A percentile compares a stretch with the other conserved stretches of the same genome.
Conservation (phyloP, 208 protist species). For the Blechomonas ayalai region DNA sequence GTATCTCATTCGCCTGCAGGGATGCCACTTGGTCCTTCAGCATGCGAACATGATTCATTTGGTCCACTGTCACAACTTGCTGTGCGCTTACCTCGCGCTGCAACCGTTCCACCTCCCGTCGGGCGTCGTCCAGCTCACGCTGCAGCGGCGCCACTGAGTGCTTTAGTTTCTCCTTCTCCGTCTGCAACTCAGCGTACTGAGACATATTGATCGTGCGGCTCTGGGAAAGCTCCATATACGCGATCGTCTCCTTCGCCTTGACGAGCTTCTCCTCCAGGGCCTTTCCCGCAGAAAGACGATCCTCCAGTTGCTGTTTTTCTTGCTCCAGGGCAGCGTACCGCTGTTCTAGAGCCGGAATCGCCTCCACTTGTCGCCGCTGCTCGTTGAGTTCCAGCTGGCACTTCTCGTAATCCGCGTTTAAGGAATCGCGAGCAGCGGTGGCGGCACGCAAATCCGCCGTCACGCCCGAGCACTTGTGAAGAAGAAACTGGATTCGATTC, state of each 20-base stretch:
- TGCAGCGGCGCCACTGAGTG: constrained; percentile 63
- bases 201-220: constrained; percentile 71
- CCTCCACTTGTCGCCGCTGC: constrained; percentile 37
- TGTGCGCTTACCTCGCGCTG: constrained; percentile 50
- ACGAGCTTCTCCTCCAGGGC: constrained; percentile 69
- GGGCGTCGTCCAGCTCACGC: constrained; percentile 54
- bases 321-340: constrained; percentile 33
- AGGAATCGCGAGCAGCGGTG: constrained; percentile 24
- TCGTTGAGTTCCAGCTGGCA: constrained; percentile 40
- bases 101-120: constrained; percentile 56
- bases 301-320: constrained; percentile 49
- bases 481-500: constrained; percentile 66
- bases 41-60: constrained; percentile 56
- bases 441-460: constrained; percentile 37
- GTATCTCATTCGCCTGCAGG: constrained; percentile 47
- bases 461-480: constrained; percentile 61
- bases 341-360: constrained; percentile 25
- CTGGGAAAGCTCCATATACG: constrained; percentile 81
- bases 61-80: constrained; percentile 36
- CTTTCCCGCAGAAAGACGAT: constrained; percentile 38
- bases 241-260: constrained; percentile 85
- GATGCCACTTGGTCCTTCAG: constrained; percentile 46
- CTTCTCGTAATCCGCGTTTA: constrained; percentile 37
- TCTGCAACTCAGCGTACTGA: constrained; percentile 72
- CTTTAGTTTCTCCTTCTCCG: constrained; percentile 62